phyloP scores from a whole-genome alignment of 1,139 yeast species.

The Hyphopichia fennica region DNA sequence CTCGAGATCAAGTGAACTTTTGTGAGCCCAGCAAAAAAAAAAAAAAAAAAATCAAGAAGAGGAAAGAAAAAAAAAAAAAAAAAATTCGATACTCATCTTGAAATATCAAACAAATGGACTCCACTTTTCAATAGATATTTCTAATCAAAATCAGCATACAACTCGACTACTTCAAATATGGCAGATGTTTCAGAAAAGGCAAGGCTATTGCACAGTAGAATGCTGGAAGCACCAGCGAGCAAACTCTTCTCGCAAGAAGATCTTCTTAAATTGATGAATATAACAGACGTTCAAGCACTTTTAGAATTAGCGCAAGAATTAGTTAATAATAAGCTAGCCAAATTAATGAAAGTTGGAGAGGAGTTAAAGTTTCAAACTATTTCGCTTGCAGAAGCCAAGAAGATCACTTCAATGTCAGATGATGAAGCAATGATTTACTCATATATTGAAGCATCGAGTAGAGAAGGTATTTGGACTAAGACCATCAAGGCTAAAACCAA shows the following conservation, averaged over 20 bases:
- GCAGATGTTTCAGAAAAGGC: conserved; percentile 48
- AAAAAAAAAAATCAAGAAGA: background rate
- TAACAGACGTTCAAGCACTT: conserved; percentile 42
- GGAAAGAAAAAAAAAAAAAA: background rate
- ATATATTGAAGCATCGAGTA: conserved; percentile 86
- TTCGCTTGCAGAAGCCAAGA: conserved; percentile 62
- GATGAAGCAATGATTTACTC: conserved; percentile 94
- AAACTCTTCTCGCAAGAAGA: conserved; percentile 61
- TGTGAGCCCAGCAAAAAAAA: too few relatives aligned
- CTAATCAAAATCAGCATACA: background rate
- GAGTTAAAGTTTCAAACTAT: conserved; percentile 75
- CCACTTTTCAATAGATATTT: too few relatives aligned
- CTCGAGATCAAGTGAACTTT: too few relatives aligned
- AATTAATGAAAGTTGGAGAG: conserved; percentile 63
- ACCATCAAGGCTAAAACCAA: conserved; percentile 89
- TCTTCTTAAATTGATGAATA: conserved; percentile 45
- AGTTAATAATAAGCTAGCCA: conserved; percentile 62
- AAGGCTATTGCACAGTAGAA: conserved; percentile 53
- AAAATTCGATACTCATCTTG: background rate
- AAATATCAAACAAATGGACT: too few relatives aligned
- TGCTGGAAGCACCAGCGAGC: conserved; percentile 51
- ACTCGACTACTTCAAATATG: background rate
- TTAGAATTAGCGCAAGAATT: conserved; percentile 67
- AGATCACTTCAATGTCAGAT: conserved; percentile 69
- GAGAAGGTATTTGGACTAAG: conserved; percentile 97